A percentile compares a stretch with the other conserved stretches of the same genome.
phyloP scores from a whole-genome alignment of 176 grass and related monocot species.

The Paspalum notatum region DNA sequence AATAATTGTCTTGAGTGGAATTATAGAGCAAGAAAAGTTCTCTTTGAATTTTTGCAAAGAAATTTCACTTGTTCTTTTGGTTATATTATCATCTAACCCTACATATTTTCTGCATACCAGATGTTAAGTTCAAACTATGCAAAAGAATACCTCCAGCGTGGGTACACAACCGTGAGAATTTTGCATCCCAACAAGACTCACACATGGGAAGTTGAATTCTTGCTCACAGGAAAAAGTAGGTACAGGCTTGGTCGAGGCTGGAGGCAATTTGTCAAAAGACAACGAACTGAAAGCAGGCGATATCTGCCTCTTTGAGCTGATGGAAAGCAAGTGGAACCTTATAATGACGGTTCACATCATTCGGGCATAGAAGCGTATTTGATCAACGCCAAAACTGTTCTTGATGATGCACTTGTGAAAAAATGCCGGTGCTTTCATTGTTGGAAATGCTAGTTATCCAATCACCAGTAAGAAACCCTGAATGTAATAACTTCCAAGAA shows the following conservation, averaged over 20 bases:
- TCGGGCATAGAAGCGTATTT: slow-evolving; percentile 2
- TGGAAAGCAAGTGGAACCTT: slow-evolving; percentile 26
- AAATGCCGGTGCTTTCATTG: neutral
- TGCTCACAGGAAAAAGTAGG: neutral
- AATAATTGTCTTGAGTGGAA: neutral
- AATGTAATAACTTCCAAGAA: neutral
- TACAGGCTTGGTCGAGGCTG: slow-evolving; percentile 30
- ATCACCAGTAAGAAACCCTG: neutral
- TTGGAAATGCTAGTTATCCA: neutral
- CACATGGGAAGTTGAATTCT: slow-evolving; percentile 16
- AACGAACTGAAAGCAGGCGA: slow-evolving; percentile 45
- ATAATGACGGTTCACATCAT: slow-evolving; percentile 52
- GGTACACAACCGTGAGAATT: slow-evolving; percentile 12
- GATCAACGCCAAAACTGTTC: neutral
- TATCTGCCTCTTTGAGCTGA: slow-evolving; percentile 53
- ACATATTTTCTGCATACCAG: slow-evolving; percentile 19
- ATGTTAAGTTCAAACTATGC: slow-evolving; percentile 19
- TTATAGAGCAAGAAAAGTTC: neutral
- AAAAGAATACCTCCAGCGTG: slow-evolving; percentile 12
- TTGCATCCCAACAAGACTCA: neutral
- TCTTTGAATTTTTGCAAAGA: neutral
- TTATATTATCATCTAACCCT: neutral
- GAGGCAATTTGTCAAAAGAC: slow-evolving; percentile 35
- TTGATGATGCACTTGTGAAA: neutral
- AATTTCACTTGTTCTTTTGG: neutral